Conservation (phyloP, 2,329 filamentous ascomycete genomes). For the Aquanectria penicillioides region DNA sequence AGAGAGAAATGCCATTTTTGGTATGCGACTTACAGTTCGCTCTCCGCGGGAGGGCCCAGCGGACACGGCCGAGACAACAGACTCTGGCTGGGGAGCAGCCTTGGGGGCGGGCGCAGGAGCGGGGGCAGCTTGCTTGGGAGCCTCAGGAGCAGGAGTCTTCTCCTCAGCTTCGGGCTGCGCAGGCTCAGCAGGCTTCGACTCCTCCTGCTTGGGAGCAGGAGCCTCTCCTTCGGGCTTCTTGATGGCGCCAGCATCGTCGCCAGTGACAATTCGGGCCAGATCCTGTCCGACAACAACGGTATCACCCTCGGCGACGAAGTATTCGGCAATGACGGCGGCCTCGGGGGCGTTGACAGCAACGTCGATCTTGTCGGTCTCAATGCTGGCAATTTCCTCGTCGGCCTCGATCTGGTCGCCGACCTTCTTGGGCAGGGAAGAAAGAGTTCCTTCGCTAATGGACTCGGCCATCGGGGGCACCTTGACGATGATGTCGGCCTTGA, state of each 20-base stretch:
- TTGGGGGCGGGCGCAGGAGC: constrained; percentile 30
- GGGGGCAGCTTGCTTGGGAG: constrained; percentile 28
- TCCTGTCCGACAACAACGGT: constrained; percentile 46
- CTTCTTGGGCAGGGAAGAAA: constrained; percentile 41
- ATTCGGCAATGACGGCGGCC: constrained; percentile 39
- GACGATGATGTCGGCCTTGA: constrained; percentile 39
- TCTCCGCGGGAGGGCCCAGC: constrained; percentile 27
- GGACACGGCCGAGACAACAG: constrained; percentile 20
- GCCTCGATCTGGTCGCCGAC: constrained; percentile 43
- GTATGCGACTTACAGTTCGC: constrained; percentile 31
- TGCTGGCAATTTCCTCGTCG: constrained; percentile 46
- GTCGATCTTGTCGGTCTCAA: constrained; percentile 49
- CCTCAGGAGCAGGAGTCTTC: constrained; percentile 23
- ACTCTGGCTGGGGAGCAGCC: constrained; percentile 20
- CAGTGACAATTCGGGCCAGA: constrained; percentile 43
- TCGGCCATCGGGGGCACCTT: constrained; percentile 46
- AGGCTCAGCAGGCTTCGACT: constrained; percentile 19
- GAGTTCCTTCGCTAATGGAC: constrained; percentile 46
- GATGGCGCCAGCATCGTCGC: constrained; percentile 29
- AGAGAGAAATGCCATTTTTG: fast-evolving
- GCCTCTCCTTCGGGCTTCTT: constrained; percentile 34
- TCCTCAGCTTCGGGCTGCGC: constrained; percentile 25
- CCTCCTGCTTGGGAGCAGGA: constrained; percentile 14
- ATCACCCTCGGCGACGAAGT: constrained; percentile 45
- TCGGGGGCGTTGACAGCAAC: constrained; percentile 43